Evolutionary conservation across 164 flowering plant species (phyloP), one percentile per base, ranked within the genome.

Genomic region (Dillenia suffruticosa): DNA sequence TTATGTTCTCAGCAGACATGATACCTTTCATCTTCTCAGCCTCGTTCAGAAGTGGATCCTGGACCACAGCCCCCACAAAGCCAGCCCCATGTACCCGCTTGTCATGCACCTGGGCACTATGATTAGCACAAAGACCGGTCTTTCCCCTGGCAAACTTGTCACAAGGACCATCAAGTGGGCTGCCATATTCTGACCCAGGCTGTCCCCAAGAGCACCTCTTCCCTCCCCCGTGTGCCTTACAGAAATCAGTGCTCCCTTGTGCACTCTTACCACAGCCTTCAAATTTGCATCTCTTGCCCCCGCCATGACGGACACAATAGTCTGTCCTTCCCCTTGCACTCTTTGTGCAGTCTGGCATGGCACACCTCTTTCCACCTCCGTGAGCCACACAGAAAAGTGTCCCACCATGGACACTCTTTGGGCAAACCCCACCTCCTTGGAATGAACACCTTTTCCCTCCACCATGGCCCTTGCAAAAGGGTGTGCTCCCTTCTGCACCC

Each of bases 361-460:
- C 92, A 69, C 98, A 93, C 51, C 98, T 77, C 81, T 93, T 93
- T 1, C 98, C 98, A 49, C 98, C 98, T 10, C 98, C 98, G 68
- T 92, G 98, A 2, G 85, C 85, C 32, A 90, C 96, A 56, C 98
- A 92, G 68, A 78, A 92, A 12, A 64, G 72, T 57, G 96, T 92
- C 1, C 98, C 96, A 6, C 98, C 98, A 56, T 92, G 96, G 3
- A 90, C 98, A 64, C 98, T 88, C 70, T 88, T 92, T 0, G 91
- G 60, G 74, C 98, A 92, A 24, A 72, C 62, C 14, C 86, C 86
- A 32, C 95, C 92, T 2, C 92, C 98, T 65, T 84, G 81, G 46
- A 73, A 89, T 4, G 87, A 70, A 54, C 98, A 93, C 54, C 98
- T 77, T 63, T 93, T 93, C 3, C 98, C 98, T 10, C 98, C 98